Percentiles rank a stretch among this genome's conserved stretches.
These are phyloP conservation scores for Amoebophrya sp. DNA, from an alignment of 169 alveolate genomes.

Conservation along the genomic window DNA sequence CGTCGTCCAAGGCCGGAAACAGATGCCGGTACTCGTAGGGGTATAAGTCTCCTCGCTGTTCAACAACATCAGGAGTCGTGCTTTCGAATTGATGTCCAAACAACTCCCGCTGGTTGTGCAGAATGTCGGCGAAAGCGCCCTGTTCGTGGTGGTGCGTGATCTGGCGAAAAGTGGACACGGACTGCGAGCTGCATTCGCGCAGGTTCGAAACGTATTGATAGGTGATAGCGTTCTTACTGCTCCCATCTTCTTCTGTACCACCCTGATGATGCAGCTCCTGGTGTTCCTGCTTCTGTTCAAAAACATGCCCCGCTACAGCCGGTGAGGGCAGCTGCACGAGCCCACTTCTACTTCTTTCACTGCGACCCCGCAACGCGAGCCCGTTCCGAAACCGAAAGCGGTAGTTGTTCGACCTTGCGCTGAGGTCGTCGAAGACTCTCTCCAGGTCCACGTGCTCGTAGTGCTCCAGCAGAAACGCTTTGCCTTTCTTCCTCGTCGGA, in stretches of 20 bases:
- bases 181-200: neutral
- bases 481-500: neutral
- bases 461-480: neutral
- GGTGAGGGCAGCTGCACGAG: too few relatives aligned
- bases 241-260: neutral
- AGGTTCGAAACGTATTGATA: neutral
- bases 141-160: neutral
- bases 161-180: neutral
- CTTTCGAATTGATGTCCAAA: too few relatives aligned
- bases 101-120: neutral
- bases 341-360: too few relatives aligned
- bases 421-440: neutral
- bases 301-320: too few relatives aligned
- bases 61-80: too few relatives aligned
- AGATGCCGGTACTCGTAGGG: neutral
- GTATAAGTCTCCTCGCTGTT: too few relatives aligned
- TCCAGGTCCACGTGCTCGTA: neutral
- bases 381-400: too few relatives aligned
- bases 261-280: too few relatives aligned
- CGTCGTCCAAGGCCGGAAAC: constrained; percentile 1
- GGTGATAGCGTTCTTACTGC: neutral
- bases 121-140: neutral
- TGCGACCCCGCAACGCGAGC: too few relatives aligned
- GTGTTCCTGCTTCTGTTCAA: too few relatives aligned
- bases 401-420: neutral